These are phyloP conservation scores for Lachancea sp. DNA, from an alignment of 805 yeast genomes.

Conservation along the genomic window DNA sequence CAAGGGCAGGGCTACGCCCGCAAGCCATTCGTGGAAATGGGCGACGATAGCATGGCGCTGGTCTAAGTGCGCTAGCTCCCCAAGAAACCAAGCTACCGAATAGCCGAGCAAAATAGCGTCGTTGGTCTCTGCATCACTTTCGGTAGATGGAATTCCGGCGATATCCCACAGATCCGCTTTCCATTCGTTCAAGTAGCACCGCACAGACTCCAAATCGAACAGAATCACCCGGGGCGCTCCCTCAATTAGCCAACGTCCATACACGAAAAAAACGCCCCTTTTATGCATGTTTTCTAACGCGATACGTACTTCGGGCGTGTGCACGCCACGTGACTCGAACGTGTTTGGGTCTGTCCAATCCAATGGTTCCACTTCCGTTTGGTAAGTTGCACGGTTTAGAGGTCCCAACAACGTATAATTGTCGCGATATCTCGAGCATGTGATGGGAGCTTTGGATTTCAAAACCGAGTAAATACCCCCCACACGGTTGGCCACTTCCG, in stretches of 20 bases:
- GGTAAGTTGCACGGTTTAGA: constrained; percentile 63
- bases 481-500: constrained; percentile 95
- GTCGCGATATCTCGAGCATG: constrained; percentile 86
- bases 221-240: constrained; percentile 93
- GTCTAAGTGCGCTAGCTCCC: constrained; percentile 84
- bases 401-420: constrained; percentile 88
- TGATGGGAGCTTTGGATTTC: constrained; percentile 94
- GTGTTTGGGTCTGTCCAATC: constrained; percentile 45
- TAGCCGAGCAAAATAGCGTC: constrained; percentile 92
- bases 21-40: constrained; percentile 97
- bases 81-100: constrained; percentile 93
- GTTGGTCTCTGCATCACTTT: constrained; percentile 78
- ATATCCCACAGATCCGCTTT: constrained; percentile 85
- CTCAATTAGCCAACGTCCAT: constrained; percentile 95
- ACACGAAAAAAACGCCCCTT: constrained; percentile 75
- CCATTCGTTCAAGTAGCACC: constrained; percentile 77
- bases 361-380: constrained; percentile 75
- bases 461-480: constrained; percentile 97
- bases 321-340: constrained; percentile 17
- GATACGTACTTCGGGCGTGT: constrained; percentile 40
- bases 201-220: constrained; percentile 78
- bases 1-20: constrained; percentile 90
- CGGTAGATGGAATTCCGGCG: constrained; percentile 92
- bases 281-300: constrained; percentile 72
- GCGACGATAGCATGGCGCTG: constrained; percentile 82